Base-by-base conservation (phyloP, 345 rosid species). In the Boechera retrofracta region DNA sequence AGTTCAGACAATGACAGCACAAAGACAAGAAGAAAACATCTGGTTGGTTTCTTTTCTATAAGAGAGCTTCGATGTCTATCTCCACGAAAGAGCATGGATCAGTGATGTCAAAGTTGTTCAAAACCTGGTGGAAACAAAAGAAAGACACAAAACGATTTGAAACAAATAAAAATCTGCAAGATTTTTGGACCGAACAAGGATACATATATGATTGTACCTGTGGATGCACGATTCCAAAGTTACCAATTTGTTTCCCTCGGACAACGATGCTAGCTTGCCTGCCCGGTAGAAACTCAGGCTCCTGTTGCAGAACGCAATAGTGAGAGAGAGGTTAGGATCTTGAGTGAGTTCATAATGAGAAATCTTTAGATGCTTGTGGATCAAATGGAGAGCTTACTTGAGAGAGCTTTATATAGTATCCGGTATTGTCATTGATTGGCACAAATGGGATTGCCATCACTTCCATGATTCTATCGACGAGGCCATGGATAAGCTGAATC, bases 381-480 rank as follows among this genome's bases (percentile, higher is more conserved):
- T 5, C 5, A 16, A 42, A 59, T 72, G 32, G 51, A 15, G 57
- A 24, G 75, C 94, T 83, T 86, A 92, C 99, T 64, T 88, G 80
- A 57, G 94, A 91, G 53, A 29, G 57, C 77, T 83, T 76, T 61
- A 89, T 84, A 78, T 80, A 84, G 74, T 95, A 95, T 35, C 96
- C 99, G 0, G 83, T 63, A 39, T 71, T 73, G 73, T 89, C 81
- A 60, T 85, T 85, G 42, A 62, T 75, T 29, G 86, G 82, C n/a
- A 86, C 88, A 82, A 88, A 92, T 29, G 91, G 86, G 56, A 85
- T 74, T 21, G 84, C 96, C 83, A 89, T 78, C 48, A 87, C 97
- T 87, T 95, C 96, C 97, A 95, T 91, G 33, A 95, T 75, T 82
- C 96, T 87, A 81, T 92, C 98, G 11, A 91, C 89, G 44, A 95